Base-by-base conservation (phyloP, 169 alveolate species). In the Plasmodium ovale region DNA sequence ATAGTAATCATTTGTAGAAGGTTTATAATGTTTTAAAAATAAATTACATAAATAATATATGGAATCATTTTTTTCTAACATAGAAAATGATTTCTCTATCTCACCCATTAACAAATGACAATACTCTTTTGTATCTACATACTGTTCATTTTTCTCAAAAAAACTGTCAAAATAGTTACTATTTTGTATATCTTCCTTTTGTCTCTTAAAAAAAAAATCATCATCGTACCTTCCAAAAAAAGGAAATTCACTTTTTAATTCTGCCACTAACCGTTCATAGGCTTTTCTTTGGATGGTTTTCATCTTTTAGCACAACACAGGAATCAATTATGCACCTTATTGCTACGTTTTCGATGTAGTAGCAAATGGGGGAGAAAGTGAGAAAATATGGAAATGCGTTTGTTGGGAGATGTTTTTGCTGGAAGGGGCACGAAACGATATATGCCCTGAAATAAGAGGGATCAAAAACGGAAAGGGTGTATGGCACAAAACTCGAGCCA, bases 191-290 rank as follows among this genome's bases (percentile, higher is more conserved):
- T 44, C 72, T n/a, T 82, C 49, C 14, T 65, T 49, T 49, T 65
- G 64, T 68, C 67, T 53, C 10, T 51, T 65, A 67, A 31, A 67
- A 82, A 82, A 82, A 68, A 82, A 82, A 82, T 82, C 84, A 39
- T 33, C 59, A 16, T 33, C 16, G 51, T 82, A 82, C 53, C 53
- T 82, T 23, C 58, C 35, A 25, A 82, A 82, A 65, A 82, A 69
- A 2, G 85, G 90, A 47, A 65, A 65, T 47, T 82, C 72, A 3
- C 67, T 65, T 69, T 82, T 82, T 54, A 82, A 33, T 56, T 82
- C 90, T 35, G 49, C 82, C 35, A 82, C 2, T 25, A 82, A 31
- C 71, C 67, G 16, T 35, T 67, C 72, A 14, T 82, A 82, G 0
- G 90, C 85, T 23, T 16, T 21, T 54, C 67, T 31, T 67, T 82